Evolutionary conservation across 2,329 filamentous ascomycete genomes (phyloP), one percentile per base, ranked within the genome.

Genomic region (Neoarthrinium moseri): DNA sequence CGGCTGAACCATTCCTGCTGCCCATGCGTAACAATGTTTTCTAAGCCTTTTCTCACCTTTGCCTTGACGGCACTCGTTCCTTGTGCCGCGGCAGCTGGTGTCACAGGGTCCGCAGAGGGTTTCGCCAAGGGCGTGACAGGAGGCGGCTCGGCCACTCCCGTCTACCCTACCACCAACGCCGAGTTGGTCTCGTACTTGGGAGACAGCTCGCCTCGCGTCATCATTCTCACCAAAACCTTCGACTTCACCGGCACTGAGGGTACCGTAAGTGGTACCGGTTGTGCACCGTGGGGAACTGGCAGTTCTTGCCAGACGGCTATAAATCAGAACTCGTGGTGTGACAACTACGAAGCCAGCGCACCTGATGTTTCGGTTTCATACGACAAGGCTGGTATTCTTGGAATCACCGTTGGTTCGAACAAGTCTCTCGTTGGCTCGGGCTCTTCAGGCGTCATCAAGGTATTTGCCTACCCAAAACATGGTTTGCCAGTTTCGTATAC

Each of bases 131-230:
- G 78, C 39, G 76, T 80, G 22, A 85, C 82, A 15, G 82, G 82
- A 29, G 82, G 82, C 56, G 81, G 80, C 43, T 69, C 55, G 48
- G 80, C 77, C 18, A 64, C 69, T 7, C 61, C 77, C 22, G 77
- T 77, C 15, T 77, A 79, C 54, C 81, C 81, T 11, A 67, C 61
- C 15, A 76, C 69, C 39, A 80, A 63, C 33, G 70, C 65, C 20
- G 70, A 86, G 72, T 74, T 85, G 37, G 74, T 77, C 60, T 72
- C 68, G 30, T 85, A 83, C 66, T 74, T 86, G 5, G 69, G 70
- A 7, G 79, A 83, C 60, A 65, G 63, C 45, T 60, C 67, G 17
- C 56, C 81, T 11, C 74, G 80, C 20, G 74, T 77, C 49, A 84
- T 86, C 54, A 70, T 84, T 45, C 67, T 85, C 22, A 71, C 73